A percentile compares a stretch with the other conserved stretches of the same genome.
These are phyloP conservation scores for Triticum monococcum DNA, from an alignment of 176 grass and related monocot species.

Conservation along the genomic window DNA sequence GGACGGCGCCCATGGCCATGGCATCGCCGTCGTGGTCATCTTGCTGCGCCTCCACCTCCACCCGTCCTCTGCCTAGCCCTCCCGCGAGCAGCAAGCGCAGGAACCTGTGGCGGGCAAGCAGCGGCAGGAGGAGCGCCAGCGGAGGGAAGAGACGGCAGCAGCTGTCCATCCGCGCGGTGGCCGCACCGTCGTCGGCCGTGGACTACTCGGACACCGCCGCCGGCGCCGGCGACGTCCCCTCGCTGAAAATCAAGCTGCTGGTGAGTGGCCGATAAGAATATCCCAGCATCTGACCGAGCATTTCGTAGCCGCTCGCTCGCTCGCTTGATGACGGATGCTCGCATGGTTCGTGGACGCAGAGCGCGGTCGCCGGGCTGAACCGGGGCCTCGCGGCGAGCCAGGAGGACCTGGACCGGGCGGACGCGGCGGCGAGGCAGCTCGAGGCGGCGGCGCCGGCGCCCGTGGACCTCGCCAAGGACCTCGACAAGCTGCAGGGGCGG, in stretches of 20 bases:
- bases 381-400: conserved; percentile 73
- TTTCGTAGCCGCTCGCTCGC: not conserved
- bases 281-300: not conserved
- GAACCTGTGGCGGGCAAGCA: not conserved
- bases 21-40: conserved; percentile 30
- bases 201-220: not conserved
- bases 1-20: conserved; percentile 4
- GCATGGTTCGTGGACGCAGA: conserved; percentile 36
- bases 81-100: not conserved
- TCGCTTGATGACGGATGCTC: not conserved
- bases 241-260: conserved; percentile 62
- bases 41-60: conserved; percentile 27
- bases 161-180: conserved; percentile 31
- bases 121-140: not conserved
- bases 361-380: conserved; percentile 83
- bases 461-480: conserved; percentile 53
- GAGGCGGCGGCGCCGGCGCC: conserved; percentile 38
- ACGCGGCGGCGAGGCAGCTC: conserved; percentile 64
- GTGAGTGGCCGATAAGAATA: conserved; percentile 11
- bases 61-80: not conserved
- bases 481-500: conserved; percentile 83
- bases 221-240: conserved; percentile 16
- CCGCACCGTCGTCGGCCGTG: conserved; percentile 23
- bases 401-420: conserved; percentile 74
- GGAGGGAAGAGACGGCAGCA: not conserved